These are phyloP conservation scores for Diaporthe australafricana DNA, from an alignment of 2,329 filamentous ascomycete genomes.

Conservation along the genomic window DNA sequence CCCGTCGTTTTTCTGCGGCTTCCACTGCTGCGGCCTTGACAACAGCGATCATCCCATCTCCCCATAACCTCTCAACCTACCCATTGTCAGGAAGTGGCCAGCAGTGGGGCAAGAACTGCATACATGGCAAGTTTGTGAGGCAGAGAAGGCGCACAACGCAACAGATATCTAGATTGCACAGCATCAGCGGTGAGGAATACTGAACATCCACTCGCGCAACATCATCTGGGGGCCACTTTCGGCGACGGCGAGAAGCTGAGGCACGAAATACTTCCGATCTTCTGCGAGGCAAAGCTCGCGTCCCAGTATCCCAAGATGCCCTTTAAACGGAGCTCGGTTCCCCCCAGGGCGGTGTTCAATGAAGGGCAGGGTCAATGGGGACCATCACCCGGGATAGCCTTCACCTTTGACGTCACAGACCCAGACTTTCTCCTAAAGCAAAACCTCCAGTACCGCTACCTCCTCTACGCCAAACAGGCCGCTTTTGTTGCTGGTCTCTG, in stretches of 20 bases:
- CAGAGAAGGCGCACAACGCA: not conserved
- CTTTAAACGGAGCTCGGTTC: not conserved
- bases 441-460: not conserved
- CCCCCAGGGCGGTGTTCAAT: not conserved
- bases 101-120: not conserved
- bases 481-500: not conserved
- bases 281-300: not conserved
- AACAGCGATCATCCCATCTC: slow-evolving; percentile 11
- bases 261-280: no score
- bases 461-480: not conserved
- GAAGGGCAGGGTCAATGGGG: not conserved
- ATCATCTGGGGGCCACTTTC: not conserved
- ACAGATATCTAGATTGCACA: not conserved
- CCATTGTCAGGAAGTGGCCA: not conserved
- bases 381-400: not conserved
- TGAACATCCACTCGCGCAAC: slow-evolving; percentile 13
- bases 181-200: slow-evolving; percentile 24
- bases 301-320: not conserved
- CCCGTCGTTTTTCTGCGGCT: not conserved
- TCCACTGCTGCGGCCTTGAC: not conserved
- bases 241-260: slow-evolving; percentile 4
- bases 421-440: not conserved
- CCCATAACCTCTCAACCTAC: not conserved
- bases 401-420: not conserved
- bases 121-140: not conserved